Evolutionary conservation across 1,284 basidiomycete species (phyloP), one percentile per base, ranked within the genome.

Genomic region (Naganishia sp.): DNA sequence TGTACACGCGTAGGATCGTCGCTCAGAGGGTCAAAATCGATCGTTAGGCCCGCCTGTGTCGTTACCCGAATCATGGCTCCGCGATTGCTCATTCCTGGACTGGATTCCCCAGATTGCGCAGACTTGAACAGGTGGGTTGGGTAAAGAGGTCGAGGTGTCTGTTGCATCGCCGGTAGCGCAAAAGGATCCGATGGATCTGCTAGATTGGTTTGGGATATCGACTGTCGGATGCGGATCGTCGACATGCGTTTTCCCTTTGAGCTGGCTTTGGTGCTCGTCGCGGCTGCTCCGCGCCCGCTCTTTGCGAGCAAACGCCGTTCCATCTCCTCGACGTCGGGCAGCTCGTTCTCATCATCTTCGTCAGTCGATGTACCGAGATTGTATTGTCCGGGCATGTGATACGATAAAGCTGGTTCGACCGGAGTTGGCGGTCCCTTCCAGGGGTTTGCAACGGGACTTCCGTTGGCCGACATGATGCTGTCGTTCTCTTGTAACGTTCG

Each of bases 301-400:
- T 71, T 66, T 16, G 72, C 68, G 4, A 75, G 56, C 7, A 75
- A 43, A 16, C 70, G 49, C 4, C 70, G 70, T 66, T 78, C 77
- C 69, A 78, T 70, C 18, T 68, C 73, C 42, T 70, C 75, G 2
- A 75, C 70, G 64, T 80, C 75, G 1, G 79, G 79, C 13, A 80
- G 71, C 55, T 77, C 75, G 21, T 72, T 63, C 39, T 72, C 71
- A 31, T 72, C 70, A n/a, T 72, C 71, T 16, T 69, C 63, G 42
- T 72, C 70, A 5, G 42, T 42, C 3, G 65, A 60, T 16, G 53
- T 54, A 23, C 64, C 70, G n/a, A 56, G 44, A 36, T 69, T 69
- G 50, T 67, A 65, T n/a, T 69, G 67, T 18, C 59, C 55, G 21
- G 66, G 57, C 42, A 60, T 52, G 31, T 61, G 63, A 39, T 55